Evolutionary conservation across 306 rosid genomes (phyloP), one percentile per base, ranked within the genome.

Genomic region (Vigna unguiculata): DNA sequence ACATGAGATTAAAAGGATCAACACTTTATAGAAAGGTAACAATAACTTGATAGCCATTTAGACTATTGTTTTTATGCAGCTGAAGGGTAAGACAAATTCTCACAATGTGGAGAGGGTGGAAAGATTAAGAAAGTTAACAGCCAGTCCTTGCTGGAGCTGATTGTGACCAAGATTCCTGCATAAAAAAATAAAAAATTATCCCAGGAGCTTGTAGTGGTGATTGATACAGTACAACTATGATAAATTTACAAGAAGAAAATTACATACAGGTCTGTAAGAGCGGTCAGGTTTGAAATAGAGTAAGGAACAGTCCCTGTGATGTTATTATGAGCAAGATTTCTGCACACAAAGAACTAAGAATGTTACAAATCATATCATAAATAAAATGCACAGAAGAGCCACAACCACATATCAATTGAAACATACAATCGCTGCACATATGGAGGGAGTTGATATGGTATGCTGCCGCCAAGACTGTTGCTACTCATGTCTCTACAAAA

Each of bases 91-190:
- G 81, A 80, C 45, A 82, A 76, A 77, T 78, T 76, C 95, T 95
- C 85, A 95, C 99, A 95, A 71, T 76, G 79, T 86, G 68, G 89
- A 81, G 82, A 95, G 97, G 20, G 87, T 74, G 81, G 96, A 55
- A 71, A 95, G 97, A 78, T 87, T 81, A 28, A 79, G 83, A 75
- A 87, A 95, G 62, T 88, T 53, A 72, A 89, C 91, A 85, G 1
- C 51, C 72, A 95, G 79, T 77, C 83, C 90, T 67, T 81, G 84
- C 87, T 83, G 97, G 76, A 95, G 85, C 85, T 92, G 99, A 85
- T 95, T 95, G 82, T 89, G 97, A 78, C 90, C 87, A 75, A 95
- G 72, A 76, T 95, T 90, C 76, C 99, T 95, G 67, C 77, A 83
- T 55, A 76, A 74, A 75, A 69, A 51, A 75, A 49, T 49, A 63